A percentile compares a stretch with the other conserved stretches of the same genome.
phyloP scores from a whole-genome alignment of 345 rosid species.

The Turritis glabra region DNA sequence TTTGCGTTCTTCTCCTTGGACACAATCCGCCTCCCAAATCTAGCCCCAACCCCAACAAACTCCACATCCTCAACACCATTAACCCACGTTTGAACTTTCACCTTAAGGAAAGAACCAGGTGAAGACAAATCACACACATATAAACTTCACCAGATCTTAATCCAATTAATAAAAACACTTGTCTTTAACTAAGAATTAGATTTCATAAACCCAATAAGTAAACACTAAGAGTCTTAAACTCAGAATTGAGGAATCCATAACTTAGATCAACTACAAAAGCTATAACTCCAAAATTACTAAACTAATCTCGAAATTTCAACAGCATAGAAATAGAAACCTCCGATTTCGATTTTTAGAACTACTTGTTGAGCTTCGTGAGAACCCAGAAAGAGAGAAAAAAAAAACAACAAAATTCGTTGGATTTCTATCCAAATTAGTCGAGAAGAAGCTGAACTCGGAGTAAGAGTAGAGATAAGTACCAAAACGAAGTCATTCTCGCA shows the following conservation, averaged over 20 bases:
- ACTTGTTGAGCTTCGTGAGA: not conserved
- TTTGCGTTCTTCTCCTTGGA: slow-evolving; percentile 96
- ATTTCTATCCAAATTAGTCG: slow-evolving; percentile 17
- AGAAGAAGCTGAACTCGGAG: slow-evolving; percentile 37
- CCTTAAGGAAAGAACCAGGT: slow-evolving; percentile 51
- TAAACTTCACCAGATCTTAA: slow-evolving; percentile 16
- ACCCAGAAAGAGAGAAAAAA: not conserved
- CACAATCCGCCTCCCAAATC: slow-evolving; percentile 82
- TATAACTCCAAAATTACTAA: not conserved
- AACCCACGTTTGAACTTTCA: slow-evolving; percentile 97
- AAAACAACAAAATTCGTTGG: not conserved
- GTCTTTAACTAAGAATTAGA: not conserved
- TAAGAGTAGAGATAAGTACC: slow-evolving; percentile 52
- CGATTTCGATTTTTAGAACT: not conserved
- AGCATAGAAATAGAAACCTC: not conserved
- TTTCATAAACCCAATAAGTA: not conserved
- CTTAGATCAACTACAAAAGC: slow-evolving; percentile 25
- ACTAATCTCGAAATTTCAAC: not conserved
- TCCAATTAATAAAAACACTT: not conserved
- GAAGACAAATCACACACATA: slow-evolving; percentile 3
- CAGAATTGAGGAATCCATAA: not conserved
- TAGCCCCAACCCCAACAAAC: slow-evolving; percentile 96
- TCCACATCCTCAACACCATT: slow-evolving; percentile 72
- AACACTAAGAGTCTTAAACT: not conserved
- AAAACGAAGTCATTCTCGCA: slow-evolving; percentile 94